Evolutionary conservation across 1,284 basidiomycete genomes (phyloP), one percentile per base, ranked within the genome.

Genomic region (Inonotus hispidus): DNA sequence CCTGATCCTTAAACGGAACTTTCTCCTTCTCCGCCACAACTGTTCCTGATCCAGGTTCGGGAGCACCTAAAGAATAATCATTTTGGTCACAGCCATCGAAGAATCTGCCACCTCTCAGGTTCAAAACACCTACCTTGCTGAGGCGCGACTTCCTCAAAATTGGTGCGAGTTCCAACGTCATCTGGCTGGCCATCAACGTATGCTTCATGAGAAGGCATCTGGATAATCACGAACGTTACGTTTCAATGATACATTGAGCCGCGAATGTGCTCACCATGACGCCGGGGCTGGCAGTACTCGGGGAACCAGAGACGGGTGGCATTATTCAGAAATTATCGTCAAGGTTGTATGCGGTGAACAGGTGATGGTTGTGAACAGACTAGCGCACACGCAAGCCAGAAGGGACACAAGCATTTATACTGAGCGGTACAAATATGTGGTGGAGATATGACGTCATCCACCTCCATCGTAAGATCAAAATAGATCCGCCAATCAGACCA

Each of bases 181-280:
- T 63, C 43, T 6, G 43, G 21, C 23, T 52, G 27, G 19, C 41
- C 41, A 43, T 43, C 41, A n/a, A n/a, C 41, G 41, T 63, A 60
- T 16, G 60, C 32, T 38, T n/a, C n/a, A n/a, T 63, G 53, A 14
- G 62, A 63, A n/a, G 62, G 62, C 58, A 63, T 59, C 62, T 63
- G 39, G n/a, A n/a, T 2, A 41, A 50, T 29, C 1, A 35, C 43
- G 46, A 35, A 35, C 21, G n/a, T 56, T 8, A 47, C 13, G 6
- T 13, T 53, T 7, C 46, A 23, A n/a, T 25, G 37, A 6, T 27
- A 38, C 10, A 32, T 13, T 5, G 32, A 0, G 2, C 8, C 14
- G 41, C 21, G 27, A 4, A 7, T 25, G 52, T 4, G 16, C 53
- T 14, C 16, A 46, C 52, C 53, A 41, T 55, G 37, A 54, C 53